These are phyloP conservation scores for Monosporascus sp. DNA, from an alignment of 2,329 filamentous ascomycete genomes.

Conservation along the genomic window DNA sequence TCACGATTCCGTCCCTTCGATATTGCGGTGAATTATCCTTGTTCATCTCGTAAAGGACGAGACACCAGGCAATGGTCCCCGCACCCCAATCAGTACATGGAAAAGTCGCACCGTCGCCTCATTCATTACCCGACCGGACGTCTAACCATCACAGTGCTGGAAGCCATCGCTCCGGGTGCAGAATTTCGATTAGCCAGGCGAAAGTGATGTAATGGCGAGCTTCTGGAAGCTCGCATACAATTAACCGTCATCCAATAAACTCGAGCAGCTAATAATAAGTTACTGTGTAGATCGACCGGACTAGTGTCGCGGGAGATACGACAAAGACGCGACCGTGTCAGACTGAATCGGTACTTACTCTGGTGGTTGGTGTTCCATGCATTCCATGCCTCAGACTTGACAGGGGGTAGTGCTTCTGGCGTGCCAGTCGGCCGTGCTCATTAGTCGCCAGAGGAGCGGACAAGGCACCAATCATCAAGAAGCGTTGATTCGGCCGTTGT, in stretches of 20 bases:
- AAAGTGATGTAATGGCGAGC: too few relatives aligned
- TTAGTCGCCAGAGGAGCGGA: too few relatives aligned
- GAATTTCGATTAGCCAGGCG: too few relatives aligned
- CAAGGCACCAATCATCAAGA: background rate
- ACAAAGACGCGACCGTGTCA: conserved; percentile 4
- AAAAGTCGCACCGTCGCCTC: too few relatives aligned
- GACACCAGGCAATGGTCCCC: background rate
- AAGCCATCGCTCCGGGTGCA: too few relatives aligned
- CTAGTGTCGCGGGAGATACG: background rate
- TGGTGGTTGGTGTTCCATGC: conserved; percentile 4
- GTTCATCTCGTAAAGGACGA: background rate
- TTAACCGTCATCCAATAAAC: too few relatives aligned
- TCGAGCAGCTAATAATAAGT: background rate
- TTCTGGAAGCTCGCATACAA: too few relatives aligned
- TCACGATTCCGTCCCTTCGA: background rate
- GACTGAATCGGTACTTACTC: background rate
- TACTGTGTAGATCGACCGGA: background rate
- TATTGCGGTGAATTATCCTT: background rate
- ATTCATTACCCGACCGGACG: too few relatives aligned
- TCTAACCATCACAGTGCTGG: too few relatives aligned
- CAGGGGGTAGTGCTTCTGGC: background rate
- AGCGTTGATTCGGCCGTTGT: background rate
- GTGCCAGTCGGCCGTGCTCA: background rate
- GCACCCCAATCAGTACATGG: too few relatives aligned
- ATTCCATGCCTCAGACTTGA: conserved; percentile 1